Evolutionary conservation across 176 grass and related monocot genomes (phyloP).

Genomic region (Bolboschoenus planiculmis): DNA sequence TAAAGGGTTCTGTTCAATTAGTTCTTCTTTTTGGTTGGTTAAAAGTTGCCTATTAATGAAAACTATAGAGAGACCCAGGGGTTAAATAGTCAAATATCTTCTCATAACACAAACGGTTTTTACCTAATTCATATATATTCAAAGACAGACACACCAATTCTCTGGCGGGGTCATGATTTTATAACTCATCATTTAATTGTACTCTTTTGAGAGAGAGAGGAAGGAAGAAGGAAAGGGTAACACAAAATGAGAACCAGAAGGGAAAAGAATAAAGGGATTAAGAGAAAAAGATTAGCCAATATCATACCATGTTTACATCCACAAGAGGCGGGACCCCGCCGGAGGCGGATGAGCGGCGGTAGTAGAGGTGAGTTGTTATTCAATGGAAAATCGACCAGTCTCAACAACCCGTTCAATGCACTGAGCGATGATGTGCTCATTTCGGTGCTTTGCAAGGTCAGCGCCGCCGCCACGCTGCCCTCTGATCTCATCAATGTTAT

Average conservation of each 20-base stretch:
- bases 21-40: not conserved
- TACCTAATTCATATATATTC: not conserved
- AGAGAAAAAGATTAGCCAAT: slow-evolving; percentile 12
- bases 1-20: not conserved
- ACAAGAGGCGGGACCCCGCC: not conserved
- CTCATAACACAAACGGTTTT: not conserved
- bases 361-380: not conserved
- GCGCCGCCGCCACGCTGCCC: slow-evolving; percentile 38
- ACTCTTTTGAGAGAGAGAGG: not conserved
- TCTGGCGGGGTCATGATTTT: not conserved
- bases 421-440: slow-evolving; percentile 67
- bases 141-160: not conserved
- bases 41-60: not conserved
- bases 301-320: not conserved
- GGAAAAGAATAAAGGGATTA: not conserved
- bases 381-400: not conserved
- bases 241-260: not conserved
- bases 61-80: not conserved
- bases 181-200: not conserved
- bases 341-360: not conserved
- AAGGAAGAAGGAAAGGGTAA: not conserved
- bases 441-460: slow-evolving; percentile 52
- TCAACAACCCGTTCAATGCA: slow-evolving; percentile 42
- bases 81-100: not conserved
- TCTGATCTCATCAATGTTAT: slow-evolving; percentile 54